A percentile compares a stretch with the other conserved stretches of the same genome.
These are phyloP conservation scores for Lagenidium sp. DNA, from an alignment of 352 stramenopile species.

Conservation along the genomic window DNA sequence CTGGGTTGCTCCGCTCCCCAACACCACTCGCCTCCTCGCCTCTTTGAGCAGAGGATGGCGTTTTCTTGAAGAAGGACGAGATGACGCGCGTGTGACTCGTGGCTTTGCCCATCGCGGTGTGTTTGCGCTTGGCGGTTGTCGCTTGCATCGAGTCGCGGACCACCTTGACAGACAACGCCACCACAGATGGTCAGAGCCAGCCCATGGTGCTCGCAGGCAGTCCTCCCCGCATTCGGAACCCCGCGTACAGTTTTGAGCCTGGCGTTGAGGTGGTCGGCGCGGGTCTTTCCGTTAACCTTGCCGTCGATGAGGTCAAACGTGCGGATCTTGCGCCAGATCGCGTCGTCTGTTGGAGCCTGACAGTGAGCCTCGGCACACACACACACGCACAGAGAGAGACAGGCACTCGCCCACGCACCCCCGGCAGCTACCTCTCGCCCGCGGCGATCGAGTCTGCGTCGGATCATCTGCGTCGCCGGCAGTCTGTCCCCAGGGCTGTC, in stretches of 20 bases:
- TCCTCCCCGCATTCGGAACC: background rate
- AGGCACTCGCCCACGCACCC: too few species aligned
- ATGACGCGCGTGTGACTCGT: background rate
- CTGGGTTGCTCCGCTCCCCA: too few species aligned
- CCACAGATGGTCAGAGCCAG: too few species aligned
- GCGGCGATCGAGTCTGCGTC: conserved; percentile 48
- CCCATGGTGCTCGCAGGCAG: too few species aligned
- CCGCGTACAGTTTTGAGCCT: conserved; percentile 8
- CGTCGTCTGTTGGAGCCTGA: conserved; percentile 19
- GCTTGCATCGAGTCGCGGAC: background rate
- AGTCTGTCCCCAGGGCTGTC: too few species aligned
- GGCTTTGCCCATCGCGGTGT: conserved; percentile 2
- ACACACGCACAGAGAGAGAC: too few species aligned
- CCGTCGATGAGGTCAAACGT: conserved; percentile 59
- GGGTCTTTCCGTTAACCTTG: conserved; percentile 44
- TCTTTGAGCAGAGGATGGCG: too few species aligned
- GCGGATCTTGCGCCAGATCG: conserved; percentile 68
- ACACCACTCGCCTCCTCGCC: too few species aligned
- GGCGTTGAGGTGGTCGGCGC: conserved; percentile 46
- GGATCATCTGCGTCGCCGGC: conserved; percentile 59
- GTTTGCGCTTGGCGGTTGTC: background rate
- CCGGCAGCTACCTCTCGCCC: conserved; percentile 29
- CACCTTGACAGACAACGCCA: too few species aligned
- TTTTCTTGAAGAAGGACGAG: conserved; percentile 5
- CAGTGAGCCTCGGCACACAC: background rate